Base-by-base conservation (phyloP, 352 stramenopile species). In the Plasmopara muralis region DNA sequence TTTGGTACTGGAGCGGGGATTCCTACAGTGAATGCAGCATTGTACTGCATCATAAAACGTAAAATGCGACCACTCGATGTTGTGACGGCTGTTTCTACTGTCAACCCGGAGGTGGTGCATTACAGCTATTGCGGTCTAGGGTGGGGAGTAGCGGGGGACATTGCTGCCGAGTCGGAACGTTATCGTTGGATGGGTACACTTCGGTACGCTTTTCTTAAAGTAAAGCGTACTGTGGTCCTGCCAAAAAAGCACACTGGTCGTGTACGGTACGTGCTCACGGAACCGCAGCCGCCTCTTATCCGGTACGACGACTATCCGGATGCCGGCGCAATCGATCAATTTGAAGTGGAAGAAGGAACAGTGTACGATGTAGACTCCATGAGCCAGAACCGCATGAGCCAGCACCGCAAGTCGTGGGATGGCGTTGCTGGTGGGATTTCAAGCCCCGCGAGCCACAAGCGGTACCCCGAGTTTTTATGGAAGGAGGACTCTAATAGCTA, bases 61-160 rank as follows among this genome's bases (percentile, higher is more conserved):
- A 90, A 90, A 61, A 85, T 90, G 58, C 77, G 80, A 0, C 80
- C 80, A 25, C 60, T 90, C 15, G 80, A 90, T 44, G 80, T 90
- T 30, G 75, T 87, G 61, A 88, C 80, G n/a, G 69, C 74, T 9
- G 57, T 70, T 6, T 67, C 76, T 9, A 63, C 75, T 35, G 66
- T 79, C n/a, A 70, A 86, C 0, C 75, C 70, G 4, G 58, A 68
- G n/a, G 69, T 72, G 9, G 76, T 91, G 37, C 77, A 89, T 46
- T 91, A 85, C 64, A 89, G 78, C 57, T 92, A 87, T 62, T 92
- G 81, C 34, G 81, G 81, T n/a, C 53, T 88, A 0, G 81, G 81
- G 20, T 91, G 81, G 81, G 81, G 81, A 6, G 66, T 89, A 13
- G 72, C 81, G 0, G 81, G 77, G 0, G 81, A 91, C 53, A 86